Evolutionary conservation across 306 rosid genomes (phyloP).

Genomic region (Vigna mungo): DNA sequence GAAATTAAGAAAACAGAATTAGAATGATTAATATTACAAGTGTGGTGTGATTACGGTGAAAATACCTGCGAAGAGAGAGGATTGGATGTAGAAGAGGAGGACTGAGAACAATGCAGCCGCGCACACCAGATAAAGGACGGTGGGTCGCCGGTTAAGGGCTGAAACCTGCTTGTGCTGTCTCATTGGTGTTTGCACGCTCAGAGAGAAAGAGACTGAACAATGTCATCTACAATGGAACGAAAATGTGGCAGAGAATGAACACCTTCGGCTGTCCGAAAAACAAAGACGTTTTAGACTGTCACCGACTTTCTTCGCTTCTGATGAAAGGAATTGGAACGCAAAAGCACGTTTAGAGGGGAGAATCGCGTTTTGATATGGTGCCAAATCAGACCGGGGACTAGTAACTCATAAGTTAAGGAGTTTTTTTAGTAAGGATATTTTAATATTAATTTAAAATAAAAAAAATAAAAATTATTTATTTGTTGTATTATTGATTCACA

Average conservation of each 20-base stretch:
- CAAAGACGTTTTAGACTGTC: constrained; percentile 33
- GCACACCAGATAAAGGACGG: constrained; percentile 68
- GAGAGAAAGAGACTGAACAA: neutral
- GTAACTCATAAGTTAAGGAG: no score
- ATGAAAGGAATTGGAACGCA: neutral
- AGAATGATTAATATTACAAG: neutral
- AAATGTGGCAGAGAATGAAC: neutral
- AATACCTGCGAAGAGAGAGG: constrained; percentile 78
- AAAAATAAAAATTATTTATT: no score
- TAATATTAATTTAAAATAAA: no score
- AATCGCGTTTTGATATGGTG: neutral
- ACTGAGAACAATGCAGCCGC: constrained; percentile 78
- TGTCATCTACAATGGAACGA: neutral
- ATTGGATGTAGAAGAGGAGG: constrained; percentile 75
- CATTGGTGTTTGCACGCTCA: constrained; percentile 44
- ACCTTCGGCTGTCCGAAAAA: constrained; percentile 17
- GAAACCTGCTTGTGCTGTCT: constrained; percentile 58
- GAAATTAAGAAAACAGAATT: neutral
- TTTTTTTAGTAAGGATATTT: no score
- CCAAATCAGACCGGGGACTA: neutral
- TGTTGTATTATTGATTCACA: no score
- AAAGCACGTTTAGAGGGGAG: neutral
- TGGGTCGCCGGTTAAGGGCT: constrained; percentile 54
- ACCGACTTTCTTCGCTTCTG: constrained; percentile 12
- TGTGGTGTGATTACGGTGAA: neutral